A percentile compares a stretch with the other conserved stretches of the same genome.
Evolutionary conservation across 2,329 filamentous ascomycete genomes (phyloP).

Genomic region (Aspergillus nomiae): DNA sequence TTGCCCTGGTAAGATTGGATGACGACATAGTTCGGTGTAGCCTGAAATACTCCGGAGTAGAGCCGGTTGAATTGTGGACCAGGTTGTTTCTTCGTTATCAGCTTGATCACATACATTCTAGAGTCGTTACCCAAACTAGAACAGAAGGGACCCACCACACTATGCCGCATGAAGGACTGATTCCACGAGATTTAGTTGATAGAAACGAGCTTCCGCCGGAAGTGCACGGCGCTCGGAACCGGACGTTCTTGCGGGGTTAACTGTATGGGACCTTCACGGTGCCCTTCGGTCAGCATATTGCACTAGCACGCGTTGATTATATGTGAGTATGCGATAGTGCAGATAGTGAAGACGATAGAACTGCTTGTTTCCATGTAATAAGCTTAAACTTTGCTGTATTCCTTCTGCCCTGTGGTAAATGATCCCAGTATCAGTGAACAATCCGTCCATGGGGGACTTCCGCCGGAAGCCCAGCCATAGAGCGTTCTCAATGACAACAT

Average conservation of each 20-base stretch:
- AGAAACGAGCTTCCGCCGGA: not conserved
- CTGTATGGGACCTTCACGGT: too few relatives aligned
- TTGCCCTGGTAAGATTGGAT: too few relatives aligned
- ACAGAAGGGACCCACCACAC: not conserved
- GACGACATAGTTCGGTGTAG: too few relatives aligned
- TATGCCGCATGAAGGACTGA: not conserved
- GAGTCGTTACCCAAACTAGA: not conserved
- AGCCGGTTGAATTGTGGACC: too few relatives aligned
- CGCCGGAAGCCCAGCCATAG: not conserved
- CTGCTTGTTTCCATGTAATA: not conserved
- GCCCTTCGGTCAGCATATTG: too few relatives aligned
- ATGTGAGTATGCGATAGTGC: rapidly evolving
- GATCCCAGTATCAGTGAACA: not conserved
- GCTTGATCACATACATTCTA: not conserved
- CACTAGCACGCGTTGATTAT: not conserved
- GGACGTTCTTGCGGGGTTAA: not conserved
- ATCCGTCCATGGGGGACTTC: not conserved
- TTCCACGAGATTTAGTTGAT: not conserved
- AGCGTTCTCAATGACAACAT: not conserved
- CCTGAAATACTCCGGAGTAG: too few relatives aligned
- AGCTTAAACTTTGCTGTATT: rapidly evolving
- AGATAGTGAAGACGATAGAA: not conserved
- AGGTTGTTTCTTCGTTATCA: too few relatives aligned
- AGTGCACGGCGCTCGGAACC: not conserved
- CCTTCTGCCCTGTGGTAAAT: not conserved